Conservation (phyloP, 2,329 filamentous ascomycete genomes). For the Aphanocladium album region DNA sequence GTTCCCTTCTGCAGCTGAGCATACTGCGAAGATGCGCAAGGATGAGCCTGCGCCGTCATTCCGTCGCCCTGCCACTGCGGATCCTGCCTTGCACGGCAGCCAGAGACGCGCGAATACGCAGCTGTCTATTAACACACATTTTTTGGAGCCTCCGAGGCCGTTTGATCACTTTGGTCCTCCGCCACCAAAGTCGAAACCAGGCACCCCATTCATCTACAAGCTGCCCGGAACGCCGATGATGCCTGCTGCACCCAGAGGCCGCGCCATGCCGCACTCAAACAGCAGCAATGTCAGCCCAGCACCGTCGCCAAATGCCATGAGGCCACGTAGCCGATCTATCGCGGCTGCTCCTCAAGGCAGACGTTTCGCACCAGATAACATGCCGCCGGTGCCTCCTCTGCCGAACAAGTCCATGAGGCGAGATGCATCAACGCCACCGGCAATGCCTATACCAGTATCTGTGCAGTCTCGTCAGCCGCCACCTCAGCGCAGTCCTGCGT, state of each 20-base stretch:
- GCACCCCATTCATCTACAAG: constrained; percentile 26
- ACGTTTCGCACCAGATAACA: background rate
- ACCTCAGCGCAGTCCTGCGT: background rate
- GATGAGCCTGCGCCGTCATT: constrained; percentile 14
- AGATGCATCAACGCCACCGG: background rate
- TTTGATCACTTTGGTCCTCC: background rate
- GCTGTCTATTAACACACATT: constrained; percentile 58
- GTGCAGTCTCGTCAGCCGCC: background rate
- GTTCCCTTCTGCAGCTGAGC: constrained; percentile 34
- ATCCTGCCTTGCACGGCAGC: constrained; percentile 13
- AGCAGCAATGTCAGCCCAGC: background rate
- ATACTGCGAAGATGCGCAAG: constrained; percentile 23
- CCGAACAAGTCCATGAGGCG: constrained; percentile 12
- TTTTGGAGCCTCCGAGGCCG: constrained; percentile 55
- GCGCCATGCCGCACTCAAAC: background rate
- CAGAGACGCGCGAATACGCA: constrained; percentile 40
- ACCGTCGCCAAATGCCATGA: background rate
- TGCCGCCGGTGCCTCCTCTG: constrained; percentile 17
- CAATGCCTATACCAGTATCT: background rate
- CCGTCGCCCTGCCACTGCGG: constrained; percentile 23
- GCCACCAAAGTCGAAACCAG: constrained; percentile 34
- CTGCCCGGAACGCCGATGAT: background rate
- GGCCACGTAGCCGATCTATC: constrained; percentile 8
- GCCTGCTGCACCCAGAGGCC: background rate
- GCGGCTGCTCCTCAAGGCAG: background rate